Conservation (phyloP, 805 yeast genomes). For the Yarrowia keelungensis region DNA sequence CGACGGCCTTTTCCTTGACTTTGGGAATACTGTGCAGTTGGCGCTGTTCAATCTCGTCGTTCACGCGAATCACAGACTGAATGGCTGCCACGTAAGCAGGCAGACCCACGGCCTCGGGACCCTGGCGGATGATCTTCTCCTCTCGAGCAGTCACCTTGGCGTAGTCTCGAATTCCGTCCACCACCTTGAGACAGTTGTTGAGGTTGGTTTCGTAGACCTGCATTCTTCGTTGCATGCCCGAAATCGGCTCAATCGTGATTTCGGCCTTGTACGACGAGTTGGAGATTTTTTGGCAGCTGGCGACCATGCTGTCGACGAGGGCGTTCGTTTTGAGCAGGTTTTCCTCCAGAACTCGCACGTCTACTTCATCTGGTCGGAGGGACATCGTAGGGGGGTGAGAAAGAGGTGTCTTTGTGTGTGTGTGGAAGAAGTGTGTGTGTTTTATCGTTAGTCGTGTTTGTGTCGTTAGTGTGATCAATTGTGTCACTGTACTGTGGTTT, state of each 20-base stretch:
- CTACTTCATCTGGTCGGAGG: slow-evolving; percentile 49
- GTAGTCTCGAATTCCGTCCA: slow-evolving; percentile 49
- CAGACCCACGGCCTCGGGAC: slow-evolving; percentile 45
- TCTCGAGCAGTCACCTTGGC: slow-evolving; percentile 56
- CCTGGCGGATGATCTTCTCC: slow-evolving; percentile 50
- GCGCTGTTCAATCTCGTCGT: slow-evolving; percentile 44
- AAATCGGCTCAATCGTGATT: slow-evolving; percentile 71
- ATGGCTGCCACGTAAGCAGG: slow-evolving; percentile 45
- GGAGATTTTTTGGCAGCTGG: slow-evolving; percentile 62
- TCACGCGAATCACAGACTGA: slow-evolving; percentile 43
- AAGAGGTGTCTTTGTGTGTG: neutral
- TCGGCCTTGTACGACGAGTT: slow-evolving; percentile 63
- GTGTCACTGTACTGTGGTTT: neutral
- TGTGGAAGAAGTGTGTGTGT: neutral
- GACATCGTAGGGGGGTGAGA: slow-evolving; percentile 2
- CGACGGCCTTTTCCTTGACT: slow-evolving; percentile 64
- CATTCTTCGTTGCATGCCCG: slow-evolving; percentile 64
- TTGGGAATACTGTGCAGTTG: slow-evolving; percentile 61
- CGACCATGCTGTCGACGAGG: slow-evolving; percentile 62
- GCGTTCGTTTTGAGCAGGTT: slow-evolving; percentile 65
- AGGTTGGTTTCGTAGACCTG: slow-evolving; percentile 61
- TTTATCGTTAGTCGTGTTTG: neutral
- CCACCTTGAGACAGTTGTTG: slow-evolving; percentile 45
- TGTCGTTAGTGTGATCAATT: neutral
- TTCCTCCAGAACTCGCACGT: slow-evolving; percentile 80